phyloP scores from a whole-genome alignment of 1,284 basidiomycete species.

The Veloboletus limbatus region DNA sequence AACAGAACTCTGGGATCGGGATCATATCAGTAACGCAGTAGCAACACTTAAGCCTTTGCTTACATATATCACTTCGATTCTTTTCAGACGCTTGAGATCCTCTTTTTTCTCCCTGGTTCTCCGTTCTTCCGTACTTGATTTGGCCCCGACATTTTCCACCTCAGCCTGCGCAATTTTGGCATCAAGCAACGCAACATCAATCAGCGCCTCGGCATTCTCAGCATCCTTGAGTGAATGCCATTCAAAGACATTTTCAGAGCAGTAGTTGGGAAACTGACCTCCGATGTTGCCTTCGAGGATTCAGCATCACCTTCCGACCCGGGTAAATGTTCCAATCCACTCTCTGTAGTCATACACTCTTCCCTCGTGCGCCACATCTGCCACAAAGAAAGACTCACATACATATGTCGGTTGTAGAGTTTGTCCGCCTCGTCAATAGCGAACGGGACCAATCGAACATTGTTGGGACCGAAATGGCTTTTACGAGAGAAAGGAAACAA shows the following conservation, averaged over 20 bases:
- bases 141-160: constrained; percentile 52
- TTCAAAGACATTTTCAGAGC: constrained; percentile 2
- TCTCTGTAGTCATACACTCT: constrained; percentile 92
- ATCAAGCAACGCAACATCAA: constrained; percentile 69
- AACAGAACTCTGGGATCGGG: constrained; percentile 56
- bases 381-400: constrained; percentile 83
- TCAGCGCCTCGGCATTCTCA: constrained; percentile 58
- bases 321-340: constrained; percentile 81
- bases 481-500: constrained; percentile 88
- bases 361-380: constrained; percentile 96
- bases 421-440: constrained; percentile 95
- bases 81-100: constrained; percentile 79
- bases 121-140: constrained; percentile 54
- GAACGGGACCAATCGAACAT: constrained; percentile 77
- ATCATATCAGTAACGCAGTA: constrained; percentile 2
- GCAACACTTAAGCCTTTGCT: constrained; percentile 29
- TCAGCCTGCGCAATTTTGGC: constrained; percentile 69
- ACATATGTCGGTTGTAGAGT: constrained; percentile 88
- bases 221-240: constrained; percentile 43
- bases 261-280: constrained; percentile 35
- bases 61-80: constrained; percentile 91
- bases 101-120: constrained; percentile 67
- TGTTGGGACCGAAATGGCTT: constrained; percentile 36
- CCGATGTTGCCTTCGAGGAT: constrained; percentile 40
- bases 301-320: constrained; percentile 55